Conservation (phyloP, 2,329 filamentous ascomycete genomes). For the Dactylellina leptospora region DNA sequence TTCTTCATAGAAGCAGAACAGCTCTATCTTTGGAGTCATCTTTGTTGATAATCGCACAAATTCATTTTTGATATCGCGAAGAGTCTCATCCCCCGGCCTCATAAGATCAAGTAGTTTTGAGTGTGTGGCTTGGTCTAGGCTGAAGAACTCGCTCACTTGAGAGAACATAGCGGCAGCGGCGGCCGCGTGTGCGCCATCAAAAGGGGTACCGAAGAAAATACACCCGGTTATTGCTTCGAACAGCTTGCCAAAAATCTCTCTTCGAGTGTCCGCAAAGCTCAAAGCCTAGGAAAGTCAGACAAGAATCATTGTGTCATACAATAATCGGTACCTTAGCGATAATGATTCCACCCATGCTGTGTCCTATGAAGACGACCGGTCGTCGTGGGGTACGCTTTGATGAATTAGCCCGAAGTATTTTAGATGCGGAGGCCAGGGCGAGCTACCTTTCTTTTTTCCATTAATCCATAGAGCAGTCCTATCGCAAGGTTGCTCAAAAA, state of each 20-base stretch:
- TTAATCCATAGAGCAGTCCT: slow-evolving; percentile 60
- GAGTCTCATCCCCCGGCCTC: slow-evolving; percentile 61
- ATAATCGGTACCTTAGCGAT: slow-evolving; percentile 62
- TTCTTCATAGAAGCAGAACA: slow-evolving; percentile 62
- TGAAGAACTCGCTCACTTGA: slow-evolving; percentile 58
- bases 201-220: slow-evolving; percentile 62
- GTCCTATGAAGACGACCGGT: slow-evolving; percentile 63
- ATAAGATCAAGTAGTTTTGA: slow-evolving; percentile 62
- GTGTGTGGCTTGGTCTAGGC: slow-evolving; percentile 57
- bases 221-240: slow-evolving; percentile 62
- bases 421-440: too few relatives aligned
- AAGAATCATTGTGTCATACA: too few relatives aligned
- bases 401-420: not conserved
- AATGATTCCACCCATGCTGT: slow-evolving; percentile 63
- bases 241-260: slow-evolving; percentile 60
- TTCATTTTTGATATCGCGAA: slow-evolving; percentile 61
- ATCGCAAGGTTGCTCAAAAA: slow-evolving; percentile 61
- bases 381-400: slow-evolving; percentile 58
- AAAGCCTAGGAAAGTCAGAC: slow-evolving; percentile 32
- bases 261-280: slow-evolving; percentile 58
- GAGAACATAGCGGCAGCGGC: slow-evolving; percentile 61
- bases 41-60: slow-evolving; percentile 61
- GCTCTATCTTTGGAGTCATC: slow-evolving; percentile 59
- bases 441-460: slow-evolving; percentile 59
- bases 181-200: slow-evolving; percentile 60